Base-by-base conservation (phyloP, 2,329 filamentous ascomycete species). In the Penicillium nordicum region DNA sequence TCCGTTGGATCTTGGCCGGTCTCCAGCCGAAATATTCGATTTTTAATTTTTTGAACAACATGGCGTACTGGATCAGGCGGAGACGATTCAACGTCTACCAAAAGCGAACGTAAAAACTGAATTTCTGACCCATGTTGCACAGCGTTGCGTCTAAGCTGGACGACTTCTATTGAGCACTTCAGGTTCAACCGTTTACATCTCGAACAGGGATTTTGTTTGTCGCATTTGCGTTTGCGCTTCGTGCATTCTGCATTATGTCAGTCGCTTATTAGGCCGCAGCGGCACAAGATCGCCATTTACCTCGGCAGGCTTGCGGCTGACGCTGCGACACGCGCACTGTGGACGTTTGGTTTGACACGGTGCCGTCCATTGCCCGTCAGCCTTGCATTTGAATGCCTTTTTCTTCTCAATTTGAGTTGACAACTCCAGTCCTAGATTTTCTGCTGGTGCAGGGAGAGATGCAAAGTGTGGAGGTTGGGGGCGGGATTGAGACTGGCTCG, bases 111-210 rank as follows among this genome's bases (percentile, higher is more conserved):
- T 29, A 69, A 47, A 44, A 69, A 69, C 37, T 67, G 53, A 12
- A 69, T 68, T 38, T 69, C 67, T 8, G 63, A 64, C 9, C 61
- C 65, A 55, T 68, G 59, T 42, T 65, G 67, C 53, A 65, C 62
- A 4, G 61, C 61, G 23, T 66, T 64, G 16, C 63, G 60, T 38
- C 65, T 57, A 23, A 68, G 48, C 30, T 65, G 65, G 10, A 68
- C 65, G 2, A 63, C 50, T 50, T 68, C 65, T 47, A 66, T 64
- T 8, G 65, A 65, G 47, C 65, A 68, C 18, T 63, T 53, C 32
- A 68, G 40, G 38, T 66, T 64, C 10, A 67, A 53, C 12, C 63
- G 59, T 41, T 60, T 55, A 30, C 65, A 68, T 48, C 65, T 61
- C 18, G 64, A 59, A 30, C 65, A 68, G 1, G 65, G 65, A 25